Base-by-base conservation (phyloP, 208 protist species). In the Blastocrithidia nonstop region DNA sequence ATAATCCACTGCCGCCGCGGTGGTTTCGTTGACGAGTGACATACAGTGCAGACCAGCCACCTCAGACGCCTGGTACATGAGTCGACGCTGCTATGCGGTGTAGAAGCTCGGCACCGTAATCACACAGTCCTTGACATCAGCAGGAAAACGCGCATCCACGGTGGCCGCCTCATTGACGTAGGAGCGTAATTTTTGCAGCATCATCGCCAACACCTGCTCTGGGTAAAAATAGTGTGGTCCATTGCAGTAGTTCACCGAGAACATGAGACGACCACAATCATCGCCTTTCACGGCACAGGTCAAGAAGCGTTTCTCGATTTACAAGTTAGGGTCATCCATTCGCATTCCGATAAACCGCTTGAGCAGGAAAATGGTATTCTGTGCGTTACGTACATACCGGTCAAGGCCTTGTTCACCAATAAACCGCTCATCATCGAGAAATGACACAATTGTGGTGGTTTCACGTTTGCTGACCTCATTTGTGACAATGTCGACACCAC, bases 201-300 rank as follows among this genome's bases (percentile, higher is more conserved):
- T 56, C 88, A 94, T 94, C 4, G 80, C 88, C n/a, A 95, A 55
- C 17, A 91, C 71, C 59, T 95, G 88, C 70, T 94, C 85, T 6
- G 88, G 88, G 43, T 80, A 84, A 52, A 94, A 89, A 48, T 50
- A 71, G 29, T 54, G 67, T 28, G 62, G 26, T 41, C 93, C 71
- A 27, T 50, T 66, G 36, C 75, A 76, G 76, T 89, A 93, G 36
- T 68, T 67, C 24, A 89, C 82, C 25, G 62, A 66, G 43, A 91
- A 85, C 72, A 78, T 79, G 28, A 94, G 68, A 8, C 74, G 69
- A 17, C 69, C 79, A 15, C 67, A 45, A 4, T 68, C 62, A 37
- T 80, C 79, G 24, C 65, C 75, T 44, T 61, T 60, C 36, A 85
- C 52, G 37, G 59, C 49, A 50, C 68, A 88, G 17, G 61, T 93